A percentile compares a stretch with the other conserved stretches of the same genome.
Conservation (phyloP, 345 rosid genomes). For the Brassica rapa region DNA sequence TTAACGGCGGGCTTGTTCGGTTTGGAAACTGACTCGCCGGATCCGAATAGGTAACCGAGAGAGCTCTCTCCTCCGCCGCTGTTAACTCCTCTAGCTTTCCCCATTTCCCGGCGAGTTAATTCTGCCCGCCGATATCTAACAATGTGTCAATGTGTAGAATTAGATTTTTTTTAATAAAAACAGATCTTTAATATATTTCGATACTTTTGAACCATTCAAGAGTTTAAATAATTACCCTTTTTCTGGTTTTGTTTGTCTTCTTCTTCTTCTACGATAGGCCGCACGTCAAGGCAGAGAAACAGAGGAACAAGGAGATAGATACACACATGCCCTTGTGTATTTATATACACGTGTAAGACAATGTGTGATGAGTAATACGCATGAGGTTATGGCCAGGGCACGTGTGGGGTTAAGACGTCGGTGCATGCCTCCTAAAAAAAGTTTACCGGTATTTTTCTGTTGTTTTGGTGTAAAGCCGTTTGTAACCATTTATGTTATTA, state of each 20-base stretch:
- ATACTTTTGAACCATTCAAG: background rate
- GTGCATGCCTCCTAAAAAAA: background rate
- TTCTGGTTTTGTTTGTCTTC: conserved; percentile 7
- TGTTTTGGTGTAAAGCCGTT: background rate
- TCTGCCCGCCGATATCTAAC: conserved; percentile 15
- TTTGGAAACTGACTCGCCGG: conserved; percentile 58
- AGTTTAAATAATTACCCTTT: background rate
- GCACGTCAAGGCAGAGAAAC: conserved; percentile 25
- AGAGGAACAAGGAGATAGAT: conserved; percentile 33
- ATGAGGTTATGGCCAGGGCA: conserved; percentile 31
- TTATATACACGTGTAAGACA: conserved; percentile 34
- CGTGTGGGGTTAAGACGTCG: too few species aligned
- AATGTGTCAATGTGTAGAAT: conserved; percentile 30
- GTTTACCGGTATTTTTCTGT: conserved; percentile 1
- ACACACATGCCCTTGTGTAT: background rate
- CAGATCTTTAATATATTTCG: conserved; percentile 5
- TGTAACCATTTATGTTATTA: background rate
- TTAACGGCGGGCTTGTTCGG: conserved; percentile 41
- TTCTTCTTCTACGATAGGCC: conserved; percentile 29
- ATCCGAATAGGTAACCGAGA: conserved; percentile 79
- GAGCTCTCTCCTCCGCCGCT: conserved; percentile 93
- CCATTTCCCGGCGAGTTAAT: conserved; percentile 47
- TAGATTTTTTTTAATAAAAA: background rate
- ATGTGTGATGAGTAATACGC: conserved; percentile 15
- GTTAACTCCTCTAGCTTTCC: conserved; percentile 72